phyloP scores from a whole-genome alignment of 2,329 filamentous ascomycete genomes.

The Aspergillus sp. region DNA sequence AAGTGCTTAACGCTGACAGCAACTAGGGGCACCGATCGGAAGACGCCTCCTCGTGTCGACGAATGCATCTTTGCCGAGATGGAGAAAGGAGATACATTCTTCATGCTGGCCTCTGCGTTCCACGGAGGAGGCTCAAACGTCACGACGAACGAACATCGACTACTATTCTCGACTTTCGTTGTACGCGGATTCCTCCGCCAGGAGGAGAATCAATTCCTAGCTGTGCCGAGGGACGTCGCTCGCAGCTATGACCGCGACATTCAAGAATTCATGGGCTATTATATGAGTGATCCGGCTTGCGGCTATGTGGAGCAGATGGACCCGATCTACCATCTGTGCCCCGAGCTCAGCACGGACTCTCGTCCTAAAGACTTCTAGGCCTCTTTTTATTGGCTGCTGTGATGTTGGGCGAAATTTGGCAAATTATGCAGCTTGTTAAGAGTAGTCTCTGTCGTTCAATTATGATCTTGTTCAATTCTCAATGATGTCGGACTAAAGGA shows the following conservation, averaged over 20 bases:
- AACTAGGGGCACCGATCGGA: not conserved
- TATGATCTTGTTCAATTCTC: too few relatives aligned
- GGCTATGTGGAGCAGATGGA: constrained; percentile 12
- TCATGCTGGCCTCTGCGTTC: constrained; percentile 36
- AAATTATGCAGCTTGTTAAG: too few relatives aligned
- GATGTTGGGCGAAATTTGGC: too few relatives aligned
- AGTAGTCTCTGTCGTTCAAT: too few relatives aligned
- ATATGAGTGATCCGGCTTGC: constrained; percentile 16
- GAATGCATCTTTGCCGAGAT: constrained; percentile 30
- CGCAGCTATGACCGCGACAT: constrained; percentile 12
- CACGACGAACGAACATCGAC: constrained; percentile 31
- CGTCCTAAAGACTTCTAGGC: not conserved
- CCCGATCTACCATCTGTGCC: constrained; percentile 4
- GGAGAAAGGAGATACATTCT: constrained; percentile 36
- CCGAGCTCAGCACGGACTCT: not conserved
- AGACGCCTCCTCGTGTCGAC: constrained; percentile 13
- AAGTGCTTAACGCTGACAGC: too few relatives aligned
- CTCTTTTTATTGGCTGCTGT: too few relatives aligned
- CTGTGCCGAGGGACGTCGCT: constrained; percentile 10
- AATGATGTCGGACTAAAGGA: not conserved
- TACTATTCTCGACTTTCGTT: constrained; percentile 35
- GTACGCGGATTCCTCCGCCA: constrained; percentile 36
- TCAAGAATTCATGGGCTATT: constrained; percentile 20
- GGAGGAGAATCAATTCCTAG: constrained; percentile 44
- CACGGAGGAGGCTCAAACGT: constrained; percentile 37